Base-by-base conservation (phyloP, 805 yeast genomes). In the Saccharomycopsis sp. region DNA sequence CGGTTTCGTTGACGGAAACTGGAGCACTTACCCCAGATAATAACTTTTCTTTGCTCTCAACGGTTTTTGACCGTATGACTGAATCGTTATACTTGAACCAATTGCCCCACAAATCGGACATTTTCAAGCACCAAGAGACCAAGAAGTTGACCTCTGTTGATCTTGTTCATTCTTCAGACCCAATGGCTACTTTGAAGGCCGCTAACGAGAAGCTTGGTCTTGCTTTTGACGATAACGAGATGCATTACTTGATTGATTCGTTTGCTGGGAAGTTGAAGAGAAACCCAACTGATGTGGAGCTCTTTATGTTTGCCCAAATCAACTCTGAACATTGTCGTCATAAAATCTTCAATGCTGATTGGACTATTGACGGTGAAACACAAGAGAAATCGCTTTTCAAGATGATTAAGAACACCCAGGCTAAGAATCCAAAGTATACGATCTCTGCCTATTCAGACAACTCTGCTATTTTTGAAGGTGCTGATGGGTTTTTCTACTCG, bases 311-410 rank as follows among this genome's bases (percentile, higher is more conserved):
- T 78, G 99, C 99, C 49, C 99, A 94, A 76, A 99, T 94, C 65
- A 94, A 94, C 78, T 91, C 97, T 24, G 99, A 94, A 75, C 99
- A 94, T 76, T 94, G 99, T 78, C 89, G 99, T 73, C 99, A 94
- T 77, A 94, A 94, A 77, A 94, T 94, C 65, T 94, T 94, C 80
- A 94, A 94, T 69, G 99, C 99, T 50, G 96, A 89, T 67, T 94
- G 99, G 99, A 88, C 88, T 63, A 89, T 94, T 64, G 97, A 94
- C 72, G 91, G 89, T 56, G 80, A 81, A 56, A 74, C 80, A 67
- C 88, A 89, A 72, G 84, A 86, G 56, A 69, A 80, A 67, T 80
- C 96, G 19, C 77, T 94, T 65, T 94, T 94, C 78, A 84, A 88
- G 74, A 92, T 94, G 98, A 92, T 94, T 71, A 83, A 96, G 76